A percentile compares a stretch with the other conserved stretches of the same genome.
phyloP scores from a whole-genome alignment of 768 basidiomycete species.

The Coprinellus micaceus region DNA sequence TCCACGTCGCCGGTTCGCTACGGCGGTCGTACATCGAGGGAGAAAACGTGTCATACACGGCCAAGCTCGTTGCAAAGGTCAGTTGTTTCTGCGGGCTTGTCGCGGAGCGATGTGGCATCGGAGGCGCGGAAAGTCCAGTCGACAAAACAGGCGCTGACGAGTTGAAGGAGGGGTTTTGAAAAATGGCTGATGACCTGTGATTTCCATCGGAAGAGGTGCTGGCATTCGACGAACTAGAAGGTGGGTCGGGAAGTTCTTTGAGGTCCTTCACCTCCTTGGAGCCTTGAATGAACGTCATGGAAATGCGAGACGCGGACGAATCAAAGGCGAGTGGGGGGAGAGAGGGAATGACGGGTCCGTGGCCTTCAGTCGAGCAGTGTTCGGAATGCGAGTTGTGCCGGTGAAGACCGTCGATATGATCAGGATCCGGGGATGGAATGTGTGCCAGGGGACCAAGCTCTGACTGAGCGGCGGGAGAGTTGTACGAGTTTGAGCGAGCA shows the following conservation, averaged over 20 bases:
- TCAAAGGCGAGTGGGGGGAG: constrained; percentile 66
- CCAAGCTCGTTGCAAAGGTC: constrained; percentile 87
- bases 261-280: constrained; percentile 23
- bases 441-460: constrained; percentile 76
- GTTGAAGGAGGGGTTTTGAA: constrained; percentile 78
- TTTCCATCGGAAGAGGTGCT: constrained; percentile 33
- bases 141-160: constrained; percentile 88
- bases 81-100: constrained; percentile 69
- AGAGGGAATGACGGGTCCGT: constrained; percentile 42
- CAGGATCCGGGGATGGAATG: constrained; percentile 80
- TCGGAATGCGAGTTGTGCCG: constrained; percentile 59
- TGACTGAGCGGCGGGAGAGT: constrained; percentile 45
- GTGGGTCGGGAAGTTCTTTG: constrained; percentile 28
- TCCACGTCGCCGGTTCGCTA: constrained; percentile 96
- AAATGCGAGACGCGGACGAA: constrained; percentile 26
- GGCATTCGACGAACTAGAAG: constrained; percentile 19
- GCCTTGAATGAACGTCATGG: constrained; percentile 29
- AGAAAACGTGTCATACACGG: constrained; percentile 97
- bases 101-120: constrained; percentile 67
- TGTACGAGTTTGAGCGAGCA: constrained; percentile 81
- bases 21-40: constrained; percentile 87
- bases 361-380: constrained; percentile 24
- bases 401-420: constrained; percentile 84
- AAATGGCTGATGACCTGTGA: constrained; percentile 51
- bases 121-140: constrained; percentile 44